Base-by-base conservation (phyloP, 73 alveolate species). In the Paramecium biaurelia region DNA sequence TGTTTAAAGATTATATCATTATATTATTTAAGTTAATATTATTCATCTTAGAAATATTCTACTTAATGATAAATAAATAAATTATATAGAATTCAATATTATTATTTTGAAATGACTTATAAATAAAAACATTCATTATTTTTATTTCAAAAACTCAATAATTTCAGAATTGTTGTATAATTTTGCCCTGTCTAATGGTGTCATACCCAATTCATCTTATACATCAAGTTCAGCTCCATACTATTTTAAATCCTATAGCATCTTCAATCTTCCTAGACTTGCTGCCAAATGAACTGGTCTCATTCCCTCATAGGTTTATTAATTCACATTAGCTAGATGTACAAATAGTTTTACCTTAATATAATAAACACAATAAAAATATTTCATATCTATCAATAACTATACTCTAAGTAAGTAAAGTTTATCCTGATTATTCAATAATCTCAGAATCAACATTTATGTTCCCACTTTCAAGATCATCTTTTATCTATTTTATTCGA, bases 231-330 rank as follows among this genome's bases (percentile, higher is more conserved):
- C 8, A 15, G 87, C 87, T 74, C 87, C 87, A 74, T 74, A 35
- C 4, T 35, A 15, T 41, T 37, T 21, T 12, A 74, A 37, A 32
- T 41, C 59, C 24, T 74, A 37, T 34, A 41, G 18, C 59, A 74
- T 34, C 38, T 74, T 74, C 35, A 74, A 37, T 41, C 87, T 74
- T 0, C 87, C 87, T 74, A 74, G 12, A 74, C 67, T 37, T 21
- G 87, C 87, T 74, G 87, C 87, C n/a, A 74, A 37, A 74, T 74
- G 87, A 11, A 74, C 57, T 37, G 87, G 68, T 1, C 42, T 74
- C 42, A 74, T 74, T 32, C 59, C 59, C 23, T 74, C 57, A 37
- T 32, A 28, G 7, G 68, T 35, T n/a, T 74, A 41, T 74, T 74
- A 41, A 41, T 74, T 74, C 5, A 74, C 87, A 74, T 74, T 41